phyloP scores from a whole-genome alignment of 2,329 filamentous ascomycete species.

The Pseudocercospora pini-densiflorae region DNA sequence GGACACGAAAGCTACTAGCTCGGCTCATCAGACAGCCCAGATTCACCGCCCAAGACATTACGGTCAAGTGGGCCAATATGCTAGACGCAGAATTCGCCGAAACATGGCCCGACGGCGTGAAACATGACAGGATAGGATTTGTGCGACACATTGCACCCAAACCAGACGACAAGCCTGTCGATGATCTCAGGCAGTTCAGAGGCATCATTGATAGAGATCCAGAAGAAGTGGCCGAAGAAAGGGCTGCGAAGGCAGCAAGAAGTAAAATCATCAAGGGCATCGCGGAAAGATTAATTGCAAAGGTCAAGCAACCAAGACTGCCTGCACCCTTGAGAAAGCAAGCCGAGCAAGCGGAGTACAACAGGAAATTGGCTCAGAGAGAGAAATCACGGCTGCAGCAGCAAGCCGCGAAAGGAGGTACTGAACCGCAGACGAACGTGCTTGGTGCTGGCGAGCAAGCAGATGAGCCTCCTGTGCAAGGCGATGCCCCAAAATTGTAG shows the following conservation, averaged over 20 bases:
- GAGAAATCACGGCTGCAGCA: neutral
- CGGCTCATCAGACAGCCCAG: slow-evolving; percentile 23
- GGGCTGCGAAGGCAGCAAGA: neutral
- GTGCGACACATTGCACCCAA: slow-evolving; percentile 28
- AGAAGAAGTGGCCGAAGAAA: neutral
- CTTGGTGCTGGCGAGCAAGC: neutral
- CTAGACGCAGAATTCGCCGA: slow-evolving; percentile 45
- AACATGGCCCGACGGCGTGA: slow-evolving; percentile 39
- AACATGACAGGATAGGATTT: slow-evolving; percentile 39
- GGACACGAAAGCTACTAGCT: neutral
- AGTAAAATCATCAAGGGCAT: neutral
- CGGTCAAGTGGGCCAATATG: slow-evolving; percentile 42
- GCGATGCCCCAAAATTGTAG: neutral
- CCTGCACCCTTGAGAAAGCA: neutral
- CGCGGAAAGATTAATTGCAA: neutral
- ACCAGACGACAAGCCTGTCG: slow-evolving; percentile 4
- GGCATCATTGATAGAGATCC: neutral
- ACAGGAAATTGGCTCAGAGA: neutral
- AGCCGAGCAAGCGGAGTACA: neutral
- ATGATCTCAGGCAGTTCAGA: slow-evolving; percentile 11
- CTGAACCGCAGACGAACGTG: neutral
- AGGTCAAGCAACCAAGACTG: neutral
- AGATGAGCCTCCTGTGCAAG: neutral
- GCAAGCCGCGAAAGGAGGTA: neutral
- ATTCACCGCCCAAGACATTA: slow-evolving; percentile 36